Evolutionary conservation across 2,329 filamentous ascomycete species (phyloP).

Genomic region (Colletotrichum agaves): DNA sequence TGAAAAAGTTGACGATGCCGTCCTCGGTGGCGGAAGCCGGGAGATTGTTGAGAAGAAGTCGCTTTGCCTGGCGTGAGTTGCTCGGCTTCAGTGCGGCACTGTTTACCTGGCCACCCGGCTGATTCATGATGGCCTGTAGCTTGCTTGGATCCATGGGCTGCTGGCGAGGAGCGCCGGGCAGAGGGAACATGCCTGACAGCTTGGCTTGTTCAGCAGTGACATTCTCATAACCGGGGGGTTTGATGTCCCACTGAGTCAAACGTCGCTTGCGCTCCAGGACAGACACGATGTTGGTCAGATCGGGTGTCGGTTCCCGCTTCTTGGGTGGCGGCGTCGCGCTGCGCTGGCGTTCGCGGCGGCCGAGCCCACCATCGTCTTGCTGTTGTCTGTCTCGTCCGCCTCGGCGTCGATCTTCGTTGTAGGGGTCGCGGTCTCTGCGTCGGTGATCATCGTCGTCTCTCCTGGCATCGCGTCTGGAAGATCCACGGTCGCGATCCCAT

Average conservation of each 20-base stretch:
- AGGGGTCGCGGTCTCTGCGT: conserved; percentile 64
- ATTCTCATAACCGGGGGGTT: conserved; percentile 97
- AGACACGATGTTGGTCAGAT: conserved; percentile 86
- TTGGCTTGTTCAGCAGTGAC: conserved; percentile 99
- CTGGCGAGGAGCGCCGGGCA: conserved; percentile 93
- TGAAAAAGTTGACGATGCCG: conserved; percentile 85
- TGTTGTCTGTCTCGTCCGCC: conserved; percentile 57
- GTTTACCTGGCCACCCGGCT: conserved; percentile 77
- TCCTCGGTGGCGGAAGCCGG: conserved; percentile 81
- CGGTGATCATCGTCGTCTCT: conserved; percentile 75
- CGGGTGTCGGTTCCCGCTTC: conserved; percentile 94
- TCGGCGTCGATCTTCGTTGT: conserved; percentile 60
- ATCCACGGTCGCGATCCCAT: conserved; percentile 78
- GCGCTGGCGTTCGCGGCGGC: conserved; percentile 68
- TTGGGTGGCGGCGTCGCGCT: conserved; percentile 85
- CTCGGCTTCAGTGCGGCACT: conserved; percentile 88
- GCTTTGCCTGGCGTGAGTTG: conserved; percentile 93
- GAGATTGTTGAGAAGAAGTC: conserved; percentile 88
- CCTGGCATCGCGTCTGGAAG: conserved; percentile 68
- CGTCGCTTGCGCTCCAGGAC: conserved; percentile 89
- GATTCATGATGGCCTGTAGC: conserved; percentile 95
- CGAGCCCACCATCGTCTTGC: conserved; percentile 45
- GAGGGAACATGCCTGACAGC: conserved; percentile 97
- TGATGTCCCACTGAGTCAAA: conserved; percentile 99
- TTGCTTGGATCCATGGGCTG: conserved; percentile 95